phyloP scores from a whole-genome alignment of 169 alveolate species.

The Fabrea salina region DNA sequence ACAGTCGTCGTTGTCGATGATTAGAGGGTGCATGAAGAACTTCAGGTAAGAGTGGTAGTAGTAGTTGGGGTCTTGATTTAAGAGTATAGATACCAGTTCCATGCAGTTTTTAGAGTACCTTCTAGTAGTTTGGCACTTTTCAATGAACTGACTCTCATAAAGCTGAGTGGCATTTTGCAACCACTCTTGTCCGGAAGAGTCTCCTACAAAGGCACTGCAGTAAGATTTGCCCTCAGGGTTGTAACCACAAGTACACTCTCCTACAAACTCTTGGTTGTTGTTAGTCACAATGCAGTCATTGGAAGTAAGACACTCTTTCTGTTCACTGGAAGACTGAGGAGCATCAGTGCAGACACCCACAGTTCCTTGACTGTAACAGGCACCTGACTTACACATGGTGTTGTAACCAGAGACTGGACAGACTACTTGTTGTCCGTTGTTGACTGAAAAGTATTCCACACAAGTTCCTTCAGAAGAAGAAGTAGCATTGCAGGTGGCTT shows the following conservation, averaged over 20 bases:
- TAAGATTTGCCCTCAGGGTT: conserved; percentile 12
- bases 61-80: too few species aligned
- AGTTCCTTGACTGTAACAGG: not conserved
- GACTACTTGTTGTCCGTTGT: not conserved
- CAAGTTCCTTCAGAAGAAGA: conserved; percentile 5
- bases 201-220: conserved; percentile 9
- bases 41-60: too few species aligned
- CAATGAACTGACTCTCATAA: not conserved
- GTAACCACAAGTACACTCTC: conserved; percentile 22
- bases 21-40: not conserved
- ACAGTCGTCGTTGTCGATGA: conserved; percentile 12
- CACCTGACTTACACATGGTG: not conserved
- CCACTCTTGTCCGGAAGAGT: conserved; percentile 1
- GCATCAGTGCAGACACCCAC: conserved; percentile 2
- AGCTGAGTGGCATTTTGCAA: not conserved
- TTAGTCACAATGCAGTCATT: conserved; percentile 5
- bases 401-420: conserved; percentile 11
- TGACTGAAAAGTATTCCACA: not conserved
- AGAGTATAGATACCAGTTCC: too few species aligned
- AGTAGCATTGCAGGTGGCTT: not conserved
- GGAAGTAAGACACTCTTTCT: not conserved
- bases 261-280: not conserved
- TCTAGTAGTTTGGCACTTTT: not conserved
- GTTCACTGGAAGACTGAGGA: not conserved
- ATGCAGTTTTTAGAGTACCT: not conserved